A percentile compares a stretch with the other conserved stretches of the same genome.
phyloP scores from a whole-genome alignment of 2,329 filamentous ascomycete genomes.

The Trichoderma sp. region DNA sequence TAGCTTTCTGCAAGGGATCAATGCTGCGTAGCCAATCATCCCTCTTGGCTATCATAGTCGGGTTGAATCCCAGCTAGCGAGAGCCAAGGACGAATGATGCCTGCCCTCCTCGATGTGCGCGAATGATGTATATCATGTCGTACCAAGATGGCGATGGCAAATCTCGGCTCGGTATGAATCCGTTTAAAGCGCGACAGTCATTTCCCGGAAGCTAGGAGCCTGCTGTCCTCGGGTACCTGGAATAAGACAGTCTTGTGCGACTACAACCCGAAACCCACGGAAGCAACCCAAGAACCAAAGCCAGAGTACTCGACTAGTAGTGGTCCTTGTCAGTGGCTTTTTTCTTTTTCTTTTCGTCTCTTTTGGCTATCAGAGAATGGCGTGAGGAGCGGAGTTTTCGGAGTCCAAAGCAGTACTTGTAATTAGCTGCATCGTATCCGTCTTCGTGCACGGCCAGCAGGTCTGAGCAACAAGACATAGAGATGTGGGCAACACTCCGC shows the following conservation, averaged over 20 bases:
- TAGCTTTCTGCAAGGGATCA: constrained; percentile 3
- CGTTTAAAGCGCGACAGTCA: constrained; percentile 6
- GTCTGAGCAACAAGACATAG: background rate
- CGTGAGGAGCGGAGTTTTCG: constrained; percentile 6
- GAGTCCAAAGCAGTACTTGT: background rate
- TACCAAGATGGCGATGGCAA: background rate
- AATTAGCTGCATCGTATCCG: background rate
- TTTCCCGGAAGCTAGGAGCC: constrained; percentile 9
- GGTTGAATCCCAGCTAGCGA: background rate
- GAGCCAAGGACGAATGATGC: background rate
- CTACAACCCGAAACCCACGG: background rate
- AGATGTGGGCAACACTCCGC: background rate
- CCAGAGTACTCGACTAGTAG: background rate
- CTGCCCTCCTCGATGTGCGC: background rate
- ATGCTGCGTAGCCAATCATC: background rate
- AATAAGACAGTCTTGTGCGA: constrained; percentile 11
- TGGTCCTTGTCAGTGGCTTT: background rate
- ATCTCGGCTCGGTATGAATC: background rate
- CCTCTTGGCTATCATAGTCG: background rate
- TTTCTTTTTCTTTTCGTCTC: background rate
- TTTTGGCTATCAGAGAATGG: constrained; percentile 8
- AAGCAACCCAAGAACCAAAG: background rate
- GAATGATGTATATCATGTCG: background rate
- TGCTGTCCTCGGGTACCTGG: background rate
- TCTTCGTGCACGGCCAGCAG: background rate